Percentiles rank a stretch among this genome's conserved stretches.
Evolutionary conservation across 2,329 filamentous ascomycete species (phyloP).

Genomic region (Huntiella omanensis): DNA sequence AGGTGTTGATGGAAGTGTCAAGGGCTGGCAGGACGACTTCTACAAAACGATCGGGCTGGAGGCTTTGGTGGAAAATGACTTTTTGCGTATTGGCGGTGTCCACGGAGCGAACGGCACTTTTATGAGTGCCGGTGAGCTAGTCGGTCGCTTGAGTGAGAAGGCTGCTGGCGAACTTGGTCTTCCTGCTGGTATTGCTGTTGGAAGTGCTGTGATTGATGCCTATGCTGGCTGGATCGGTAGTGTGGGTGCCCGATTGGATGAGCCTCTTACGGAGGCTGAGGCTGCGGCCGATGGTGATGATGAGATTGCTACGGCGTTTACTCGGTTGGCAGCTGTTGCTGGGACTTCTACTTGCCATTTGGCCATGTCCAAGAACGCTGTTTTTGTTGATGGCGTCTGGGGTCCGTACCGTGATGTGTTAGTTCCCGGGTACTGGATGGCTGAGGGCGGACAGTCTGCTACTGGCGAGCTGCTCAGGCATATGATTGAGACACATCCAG

Average conservation of each 20-base stretch:
- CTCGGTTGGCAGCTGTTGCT: constrained; percentile 78
- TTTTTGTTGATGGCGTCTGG: constrained; percentile 94
- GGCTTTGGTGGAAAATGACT: constrained; percentile 69
- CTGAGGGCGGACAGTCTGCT: constrained; percentile 89
- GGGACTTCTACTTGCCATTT: constrained; percentile 96
- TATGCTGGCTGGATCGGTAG: constrained; percentile 98
- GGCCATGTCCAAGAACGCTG: constrained; percentile 80
- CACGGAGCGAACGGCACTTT: constrained; percentile 89
- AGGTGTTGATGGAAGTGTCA: constrained; percentile 91
- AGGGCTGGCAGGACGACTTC: constrained; percentile 97
- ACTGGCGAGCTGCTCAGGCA: constrained; percentile 90
- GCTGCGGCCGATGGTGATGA: constrained; percentile 25
- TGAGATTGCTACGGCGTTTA: constrained; percentile 83
- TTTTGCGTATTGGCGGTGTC: constrained; percentile 84
- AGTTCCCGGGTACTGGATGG: constrained; percentile 85
- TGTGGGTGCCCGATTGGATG: constrained; percentile 85
- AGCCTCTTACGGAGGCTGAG: constrained; percentile 24
- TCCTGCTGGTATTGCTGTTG: constrained; percentile 72
- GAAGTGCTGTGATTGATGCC: constrained; percentile 92
- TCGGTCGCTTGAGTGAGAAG: constrained; percentile 67
- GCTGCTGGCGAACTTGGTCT: constrained; percentile 72
- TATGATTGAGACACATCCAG: constrained; percentile 86
- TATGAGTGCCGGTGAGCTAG: constrained; percentile 76
- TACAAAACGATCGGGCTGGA: constrained; percentile 69
- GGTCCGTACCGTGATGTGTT: constrained; percentile 91